A percentile compares a stretch with the other conserved stretches of the same genome.
Conservation (phyloP, 441 rosid genomes). For the Euphorbia celastroides region DNA sequence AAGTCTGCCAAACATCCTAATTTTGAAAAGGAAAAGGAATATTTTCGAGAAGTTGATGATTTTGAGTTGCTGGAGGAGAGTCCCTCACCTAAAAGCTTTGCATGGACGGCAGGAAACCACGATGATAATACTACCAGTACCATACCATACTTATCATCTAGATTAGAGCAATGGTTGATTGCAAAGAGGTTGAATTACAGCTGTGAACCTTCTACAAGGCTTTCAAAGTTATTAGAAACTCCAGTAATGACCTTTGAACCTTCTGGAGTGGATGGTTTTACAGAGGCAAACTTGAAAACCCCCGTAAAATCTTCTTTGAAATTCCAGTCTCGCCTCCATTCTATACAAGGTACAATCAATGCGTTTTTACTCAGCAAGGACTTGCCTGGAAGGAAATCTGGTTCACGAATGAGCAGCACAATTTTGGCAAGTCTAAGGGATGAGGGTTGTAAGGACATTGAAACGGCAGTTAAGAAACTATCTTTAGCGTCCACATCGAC, state of each 20-base stretch:
- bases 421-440: conserved; percentile 13
- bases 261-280: conserved; percentile 24
- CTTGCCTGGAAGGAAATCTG: conserved; percentile 20
- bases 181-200: conserved; percentile 47
- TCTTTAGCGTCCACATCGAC: conserved; percentile 55
- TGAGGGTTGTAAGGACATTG: conserved; percentile 40
- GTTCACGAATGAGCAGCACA: conserved; percentile 23
- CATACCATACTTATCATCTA: conserved; percentile 51
- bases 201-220: conserved; percentile 64
- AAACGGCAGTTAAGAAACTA: conserved; percentile 49
- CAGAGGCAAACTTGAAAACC: conserved; percentile 30
- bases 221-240: conserved; percentile 72
- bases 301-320: conserved; percentile 35
- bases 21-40: conserved; percentile 64
- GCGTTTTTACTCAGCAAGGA: conserved; percentile 22
- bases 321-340: conserved; percentile 27
- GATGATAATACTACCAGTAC: conserved; percentile 22
- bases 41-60: conserved; percentile 84
- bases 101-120: conserved; percentile 55
- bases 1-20: conserved; percentile 41
- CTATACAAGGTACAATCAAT: conserved; percentile 32
- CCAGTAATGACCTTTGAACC: conserved; percentile 35
- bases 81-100: conserved; percentile 72
- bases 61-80: conserved; percentile 93
- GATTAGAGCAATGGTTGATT: conserved; percentile 74